These are phyloP conservation scores for Kwoniella dendrophila DNA, from an alignment of 768 basidiomycete species.

Conservation along the genomic window DNA sequence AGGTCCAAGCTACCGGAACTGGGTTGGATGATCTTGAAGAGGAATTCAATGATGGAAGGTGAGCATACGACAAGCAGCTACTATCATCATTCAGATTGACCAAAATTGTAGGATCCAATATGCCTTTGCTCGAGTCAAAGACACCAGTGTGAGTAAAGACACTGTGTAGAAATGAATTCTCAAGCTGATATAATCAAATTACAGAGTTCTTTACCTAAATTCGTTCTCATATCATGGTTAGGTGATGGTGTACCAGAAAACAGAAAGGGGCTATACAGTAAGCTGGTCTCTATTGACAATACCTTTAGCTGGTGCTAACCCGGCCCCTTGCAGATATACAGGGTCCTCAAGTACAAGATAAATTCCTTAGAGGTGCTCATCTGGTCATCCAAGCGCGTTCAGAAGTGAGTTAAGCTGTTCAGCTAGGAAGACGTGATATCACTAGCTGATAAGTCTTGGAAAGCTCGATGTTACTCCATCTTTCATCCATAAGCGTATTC, in stretches of 20 bases:
- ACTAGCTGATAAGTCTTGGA: background rate
- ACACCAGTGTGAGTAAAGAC: constrained; percentile 69
- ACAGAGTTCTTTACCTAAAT: constrained; percentile 81
- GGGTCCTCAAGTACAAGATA: constrained; percentile 70
- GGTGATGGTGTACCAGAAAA: constrained; percentile 92
- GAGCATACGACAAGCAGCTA: constrained; percentile 32
- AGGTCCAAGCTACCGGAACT: constrained; percentile 79
- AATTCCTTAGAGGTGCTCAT: constrained; percentile 72
- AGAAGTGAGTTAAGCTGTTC: constrained; percentile 18
- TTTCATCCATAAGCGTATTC: constrained; percentile 81
- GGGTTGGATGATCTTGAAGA: constrained; percentile 88
- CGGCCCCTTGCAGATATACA: constrained; percentile 63
- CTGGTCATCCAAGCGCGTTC: constrained; percentile 54
- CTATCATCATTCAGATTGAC: background rate
- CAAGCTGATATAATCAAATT: background rate
- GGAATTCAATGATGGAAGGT: constrained; percentile 93
- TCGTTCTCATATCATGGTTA: constrained; percentile 96
- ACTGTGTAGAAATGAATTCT: background rate
- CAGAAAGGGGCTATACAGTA: constrained; percentile 85
- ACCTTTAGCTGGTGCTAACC: constrained; percentile 2
- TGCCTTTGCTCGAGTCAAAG: constrained; percentile 80
- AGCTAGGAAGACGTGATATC: no score
- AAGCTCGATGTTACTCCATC: constrained; percentile 78
- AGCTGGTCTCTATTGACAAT: constrained; percentile 15
- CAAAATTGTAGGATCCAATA: constrained; percentile 81